These are phyloP conservation scores for Anthoceros angustus DNA, from an alignment of 225 moss, liverwort and hornwort species.

Conservation along the genomic window DNA sequence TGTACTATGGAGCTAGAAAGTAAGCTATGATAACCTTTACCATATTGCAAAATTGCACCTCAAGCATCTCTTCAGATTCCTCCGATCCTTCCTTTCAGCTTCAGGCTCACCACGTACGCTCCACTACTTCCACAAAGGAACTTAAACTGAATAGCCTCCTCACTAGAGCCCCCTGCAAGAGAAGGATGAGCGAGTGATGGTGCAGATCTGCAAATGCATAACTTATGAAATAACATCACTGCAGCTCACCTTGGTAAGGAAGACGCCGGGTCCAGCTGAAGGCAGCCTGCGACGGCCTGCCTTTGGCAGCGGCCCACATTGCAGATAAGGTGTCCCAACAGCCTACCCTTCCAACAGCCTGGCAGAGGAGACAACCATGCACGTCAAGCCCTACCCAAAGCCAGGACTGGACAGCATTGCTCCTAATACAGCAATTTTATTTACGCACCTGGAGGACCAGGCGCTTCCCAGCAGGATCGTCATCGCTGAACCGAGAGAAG, in stretches of 20 bases:
- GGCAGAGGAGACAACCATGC: not conserved
- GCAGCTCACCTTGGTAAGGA: constrained; percentile 14
- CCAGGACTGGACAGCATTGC: not conserved
- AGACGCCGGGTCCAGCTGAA: constrained; percentile 43
- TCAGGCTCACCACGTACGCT: constrained; percentile 27
- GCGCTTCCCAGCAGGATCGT: constrained; percentile 37
- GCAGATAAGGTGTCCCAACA: constrained; percentile 32
- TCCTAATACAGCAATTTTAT: not conserved
- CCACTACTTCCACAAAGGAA: constrained; percentile 30
- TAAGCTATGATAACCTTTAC: constrained; percentile 7
- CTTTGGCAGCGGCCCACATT: constrained; percentile 25
- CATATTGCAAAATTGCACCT: too few species aligned
- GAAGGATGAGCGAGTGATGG: not conserved
- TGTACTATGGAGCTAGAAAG: constrained; percentile 25
- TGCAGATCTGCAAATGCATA: not conserved
- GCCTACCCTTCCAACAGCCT: constrained; percentile 33
- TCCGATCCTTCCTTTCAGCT: constrained; percentile 11
- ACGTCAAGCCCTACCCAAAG: not conserved
- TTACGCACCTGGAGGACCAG: constrained; percentile 32
- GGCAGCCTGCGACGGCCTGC: constrained; percentile 33
- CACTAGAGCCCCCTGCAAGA: constrained; percentile 10
- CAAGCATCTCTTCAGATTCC: too few species aligned
- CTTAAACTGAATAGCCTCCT: constrained; percentile 33
- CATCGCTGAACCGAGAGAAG: constrained; percentile 37
- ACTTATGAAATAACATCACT: not conserved